Evolutionary conservation across 768 basidiomycete species (phyloP), one percentile per base, ranked within the genome.

Genomic region (Phallus indusiatus): DNA sequence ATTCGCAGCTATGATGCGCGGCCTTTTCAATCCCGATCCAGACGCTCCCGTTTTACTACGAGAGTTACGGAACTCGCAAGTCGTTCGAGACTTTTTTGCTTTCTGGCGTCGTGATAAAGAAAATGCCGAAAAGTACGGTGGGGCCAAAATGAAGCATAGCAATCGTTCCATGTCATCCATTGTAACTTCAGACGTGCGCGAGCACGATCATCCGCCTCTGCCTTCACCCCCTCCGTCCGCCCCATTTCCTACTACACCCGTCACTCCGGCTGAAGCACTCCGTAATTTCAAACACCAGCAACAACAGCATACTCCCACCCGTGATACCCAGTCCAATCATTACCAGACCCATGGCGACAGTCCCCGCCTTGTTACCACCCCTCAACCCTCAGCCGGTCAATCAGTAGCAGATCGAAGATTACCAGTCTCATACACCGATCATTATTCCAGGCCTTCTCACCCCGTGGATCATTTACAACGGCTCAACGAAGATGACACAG

Each of bases 101-200:
- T 78, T 80, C 62, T 91, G 90, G 90, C 75, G 84, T 61, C 72
- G 83, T 42, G 90, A 92, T 68, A 70, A 79, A 60, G 88, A 90
- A 55, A 72, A 81, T 18, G 75, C 75, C 24, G 74, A 75, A 61
- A 82, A 78, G 66, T 47, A 53, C 61, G n/a, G n/a, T n/a, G n/a
- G 24, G 63, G 18, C 21, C 66, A 22, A 60, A 53, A 54, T 34
- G 63, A 63, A 48, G 68, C 65, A 53, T 64, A 72, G 18, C 75
- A 76, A 61, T 24, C 67, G 66, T 17, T 83, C 84, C 0, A 63
- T 83, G 24, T 73, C 78, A 4, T 51, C 61, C 11, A 34, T 79
- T 82, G 62, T 28, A 28, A 3, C 28, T 28, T 28, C 82, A 84
- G 16, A 70, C 75, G 49, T 84, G 18, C 54, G 4, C 36, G 22